Percentiles rank a stretch among this genome's conserved stretches.
phyloP scores from a whole-genome alignment of 2,329 filamentous ascomycete genomes.

The Xylaria sp. region DNA sequence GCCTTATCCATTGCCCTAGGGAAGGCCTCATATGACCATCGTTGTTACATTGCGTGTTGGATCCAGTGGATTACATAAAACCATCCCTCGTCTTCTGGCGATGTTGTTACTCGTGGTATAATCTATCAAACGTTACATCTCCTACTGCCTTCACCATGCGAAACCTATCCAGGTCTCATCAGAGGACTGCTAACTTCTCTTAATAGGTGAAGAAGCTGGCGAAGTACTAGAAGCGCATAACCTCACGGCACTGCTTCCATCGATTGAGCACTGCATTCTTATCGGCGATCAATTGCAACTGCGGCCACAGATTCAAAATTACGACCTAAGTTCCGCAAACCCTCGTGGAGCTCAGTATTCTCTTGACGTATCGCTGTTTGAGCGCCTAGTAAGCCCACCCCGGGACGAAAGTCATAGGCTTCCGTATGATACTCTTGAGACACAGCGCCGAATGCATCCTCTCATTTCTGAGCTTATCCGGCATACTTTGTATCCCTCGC shows the following conservation, averaged over 20 bases:
- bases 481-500: slow-evolving; percentile 61
- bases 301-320: slow-evolving; percentile 66
- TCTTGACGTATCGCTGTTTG: slow-evolving; percentile 70
- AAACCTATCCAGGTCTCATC: neutral
- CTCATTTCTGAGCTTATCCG: slow-evolving; percentile 64
- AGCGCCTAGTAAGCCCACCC: slow-evolving; percentile 59
- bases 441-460: slow-evolving; percentile 70
- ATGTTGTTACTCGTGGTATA: neutral
- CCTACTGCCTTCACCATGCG: no score
- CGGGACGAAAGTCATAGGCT: slow-evolving; percentile 42
- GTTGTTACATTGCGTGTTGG: neutral
- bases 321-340: slow-evolving; percentile 63
- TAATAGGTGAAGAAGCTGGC: slow-evolving; percentile 67
- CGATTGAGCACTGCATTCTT: slow-evolving; percentile 68
- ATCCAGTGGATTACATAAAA: neutral
- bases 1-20: neutral
- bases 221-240: slow-evolving; percentile 74
- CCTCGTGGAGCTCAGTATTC: slow-evolving; percentile 59
- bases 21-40: neutral
- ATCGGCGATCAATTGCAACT: slow-evolving; percentile 73
- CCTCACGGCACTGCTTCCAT: slow-evolving; percentile 67
- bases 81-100: neutral
- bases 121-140: no score
- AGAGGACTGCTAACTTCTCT: slow-evolving; percentile 2
- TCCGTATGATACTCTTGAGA: slow-evolving; percentile 54